These are phyloP conservation scores for Schizochytrium sp. DNA, from an alignment of 108 stramenopile species.

Conservation along the genomic window DNA sequence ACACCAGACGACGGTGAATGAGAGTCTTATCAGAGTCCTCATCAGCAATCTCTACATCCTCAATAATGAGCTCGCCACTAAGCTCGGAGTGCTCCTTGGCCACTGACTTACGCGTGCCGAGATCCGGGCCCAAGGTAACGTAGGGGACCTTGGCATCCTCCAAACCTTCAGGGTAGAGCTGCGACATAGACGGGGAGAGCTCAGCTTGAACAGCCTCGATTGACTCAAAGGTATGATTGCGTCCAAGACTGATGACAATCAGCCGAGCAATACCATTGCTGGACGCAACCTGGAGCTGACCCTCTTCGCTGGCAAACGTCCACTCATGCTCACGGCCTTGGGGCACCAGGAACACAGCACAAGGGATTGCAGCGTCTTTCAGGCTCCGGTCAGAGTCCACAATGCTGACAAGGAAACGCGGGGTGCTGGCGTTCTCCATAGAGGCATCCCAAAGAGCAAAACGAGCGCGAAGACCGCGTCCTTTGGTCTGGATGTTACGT, in stretches of 20 bases:
- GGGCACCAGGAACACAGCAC: conserved; percentile 58
- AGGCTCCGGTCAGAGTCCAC: neutral
- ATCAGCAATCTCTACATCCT: conserved; percentile 50
- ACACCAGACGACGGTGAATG: conserved; percentile 31
- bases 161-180: neutral
- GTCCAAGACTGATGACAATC: conserved; percentile 37
- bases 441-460: conserved; percentile 43
- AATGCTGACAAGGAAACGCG: conserved; percentile 31
- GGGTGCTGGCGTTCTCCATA: neutral
- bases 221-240: conserved; percentile 17
- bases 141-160: conserved; percentile 47
- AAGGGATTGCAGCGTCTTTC: neutral
- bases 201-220: conserved; percentile 44
- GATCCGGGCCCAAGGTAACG: conserved; percentile 25
- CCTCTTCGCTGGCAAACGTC: conserved; percentile 23
- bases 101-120: conserved; percentile 48
- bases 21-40: conserved; percentile 5
- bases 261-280: conserved; percentile 19
- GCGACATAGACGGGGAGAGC: conserved; percentile 25
- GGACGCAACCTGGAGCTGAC: conserved; percentile 23
- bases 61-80: neutral
- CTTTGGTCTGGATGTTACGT: neutral
- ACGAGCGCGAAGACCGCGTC: neutral
- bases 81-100: neutral
- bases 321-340: conserved; percentile 60